Evolutionary conservation across 495 filamentous ascomycete genomes (phyloP), one percentile per base, ranked within the genome.

Genomic region (Chaetomidium leptoderma): DNA sequence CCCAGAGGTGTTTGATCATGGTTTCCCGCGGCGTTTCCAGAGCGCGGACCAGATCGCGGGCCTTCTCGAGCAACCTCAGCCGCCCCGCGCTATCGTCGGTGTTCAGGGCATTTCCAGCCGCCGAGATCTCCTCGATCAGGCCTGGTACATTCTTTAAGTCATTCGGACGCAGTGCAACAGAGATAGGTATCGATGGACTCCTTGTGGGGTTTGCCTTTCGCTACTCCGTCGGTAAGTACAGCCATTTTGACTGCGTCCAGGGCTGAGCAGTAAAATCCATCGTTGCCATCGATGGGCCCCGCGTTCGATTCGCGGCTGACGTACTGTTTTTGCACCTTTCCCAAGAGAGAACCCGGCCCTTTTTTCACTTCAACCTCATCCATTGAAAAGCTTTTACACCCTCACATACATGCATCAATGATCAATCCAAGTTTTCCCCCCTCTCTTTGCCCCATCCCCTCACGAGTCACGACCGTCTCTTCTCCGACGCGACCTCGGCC

Each of bases 241-340:
- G 26, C 16, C 44, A 27, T 30, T 0, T 47, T 30, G 21, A 44
- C 13, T 2, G 9, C 30, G n/a, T n/a, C n/a, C n/a, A n/a, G n/a
- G n/a, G n/a, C 19, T 11, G 19, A 44, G 40, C 19, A 9, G 19
- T 24, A 19, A 10, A 23, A 23, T 74, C 72, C 73, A 74, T 76
- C 72, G 73, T 75, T 75, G 73, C 73, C 72, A 75, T 75, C 73
- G 73, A 75, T 74, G 73, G 73, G 73, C 73, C 73, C 73, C 73
- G 73, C 66, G 73, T 76, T 76, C 73, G 73, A 74, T 74, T 74
- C 72, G 67, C 72, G 72, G 72, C 70, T 73, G 67, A 69, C 71
- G 55, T n/a, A n/a, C n/a, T n/a, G n/a, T n/a, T n/a, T n/a, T n/a
- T n/a, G n/a, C n/a, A n/a, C n/a, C n/a, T n/a, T n/a, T n/a, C n/a